Evolutionary conservation across 768 basidiomycete species (phyloP).

Genomic region (Leccinum variicolor): DNA sequence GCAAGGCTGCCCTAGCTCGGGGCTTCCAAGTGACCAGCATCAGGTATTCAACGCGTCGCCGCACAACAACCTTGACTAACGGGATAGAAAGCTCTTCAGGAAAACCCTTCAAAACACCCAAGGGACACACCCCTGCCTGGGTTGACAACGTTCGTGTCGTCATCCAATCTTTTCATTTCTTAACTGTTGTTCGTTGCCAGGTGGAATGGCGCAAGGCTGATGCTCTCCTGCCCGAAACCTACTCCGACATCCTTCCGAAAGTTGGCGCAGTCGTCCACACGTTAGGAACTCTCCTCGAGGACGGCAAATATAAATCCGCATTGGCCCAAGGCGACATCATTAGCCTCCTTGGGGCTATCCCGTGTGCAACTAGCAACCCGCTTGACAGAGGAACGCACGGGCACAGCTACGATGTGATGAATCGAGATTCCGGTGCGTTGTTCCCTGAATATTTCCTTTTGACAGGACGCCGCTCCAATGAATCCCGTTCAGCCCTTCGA

Average conservation of each 20-base stretch:
- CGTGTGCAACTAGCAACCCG: slow-evolving; percentile 52
- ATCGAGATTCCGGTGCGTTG: slow-evolving; percentile 82
- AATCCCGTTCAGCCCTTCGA: slow-evolving; percentile 48
- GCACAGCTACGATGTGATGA: slow-evolving; percentile 73
- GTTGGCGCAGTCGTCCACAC: slow-evolving; percentile 88
- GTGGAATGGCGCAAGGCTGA: slow-evolving; percentile 87
- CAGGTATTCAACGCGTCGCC: slow-evolving; percentile 48
- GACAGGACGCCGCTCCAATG: slow-evolving; percentile 1
- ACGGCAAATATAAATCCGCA: slow-evolving; percentile 73
- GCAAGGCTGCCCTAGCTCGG: slow-evolving; percentile 77
- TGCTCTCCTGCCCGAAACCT: slow-evolving; percentile 74
- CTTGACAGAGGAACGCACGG: slow-evolving; percentile 43
- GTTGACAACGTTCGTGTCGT: slow-evolving; percentile 54
- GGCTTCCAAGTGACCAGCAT: slow-evolving; percentile 90
- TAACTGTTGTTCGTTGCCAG: slow-evolving; percentile 35
- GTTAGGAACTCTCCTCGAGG: slow-evolving; percentile 85
- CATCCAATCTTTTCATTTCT: slow-evolving; percentile 1
- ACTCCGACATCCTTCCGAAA: slow-evolving; percentile 61
- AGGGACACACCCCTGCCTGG: slow-evolving; percentile 90
- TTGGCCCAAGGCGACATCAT: slow-evolving; percentile 57
- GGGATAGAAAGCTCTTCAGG: slow-evolving; percentile 71
- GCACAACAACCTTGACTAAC: background rate
- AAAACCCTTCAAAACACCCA: slow-evolving; percentile 79
- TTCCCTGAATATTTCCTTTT: slow-evolving; percentile 7
- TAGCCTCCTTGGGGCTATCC: slow-evolving; percentile 47